Evolutionary conservation across 2,329 filamentous ascomycete genomes (phyloP), one percentile per base, ranked within the genome.

Genomic region (Akanthomyces lecanii): DNA sequence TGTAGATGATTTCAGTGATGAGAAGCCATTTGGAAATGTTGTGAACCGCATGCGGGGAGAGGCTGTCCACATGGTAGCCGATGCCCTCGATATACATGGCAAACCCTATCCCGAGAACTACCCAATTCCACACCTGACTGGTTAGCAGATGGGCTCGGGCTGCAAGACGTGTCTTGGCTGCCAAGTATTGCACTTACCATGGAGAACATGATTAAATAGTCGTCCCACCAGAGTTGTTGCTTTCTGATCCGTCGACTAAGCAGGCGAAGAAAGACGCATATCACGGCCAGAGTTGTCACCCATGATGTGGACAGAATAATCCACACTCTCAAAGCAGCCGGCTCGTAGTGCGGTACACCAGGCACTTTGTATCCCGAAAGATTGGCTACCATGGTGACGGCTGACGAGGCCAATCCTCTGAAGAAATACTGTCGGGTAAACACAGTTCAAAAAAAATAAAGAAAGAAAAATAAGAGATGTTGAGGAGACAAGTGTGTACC

Each of bases 141-240:
- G 56, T 63, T 23, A 63, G 55, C 30, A 25, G 5, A 16, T 21
- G 18, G 33, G 7, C 8, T 36, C 33, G 33, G 33, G 33, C 33
- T 36, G 33, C 33, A 36, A 10, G 33, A 11, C 18, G 16, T 8
- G 21, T n/a, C 16, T 10, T 42, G 21, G 23, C 21, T 58, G 25
- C 14, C 7, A 16, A 11, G 23, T 16, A 2, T 23, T 11, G 14
- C 12, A 21, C 57, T 33, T 67, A 81, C 79, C 79, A 79, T 78
- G 1, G 80, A 81, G 57, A 77, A 80, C 0, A 81, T 63, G 62
- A 82, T 79, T 69, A 80, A 73, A 68, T 75, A 81, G 67, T 82
- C 80, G 70, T 82, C 80, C 80, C 79, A 81, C 80, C 80, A 82
- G 5, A 81, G 67, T 63, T 69, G 68, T 62, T 80, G 78, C 3